Conservation (phyloP, 805 yeast genomes). For the Ogataea trehalophila region DNA sequence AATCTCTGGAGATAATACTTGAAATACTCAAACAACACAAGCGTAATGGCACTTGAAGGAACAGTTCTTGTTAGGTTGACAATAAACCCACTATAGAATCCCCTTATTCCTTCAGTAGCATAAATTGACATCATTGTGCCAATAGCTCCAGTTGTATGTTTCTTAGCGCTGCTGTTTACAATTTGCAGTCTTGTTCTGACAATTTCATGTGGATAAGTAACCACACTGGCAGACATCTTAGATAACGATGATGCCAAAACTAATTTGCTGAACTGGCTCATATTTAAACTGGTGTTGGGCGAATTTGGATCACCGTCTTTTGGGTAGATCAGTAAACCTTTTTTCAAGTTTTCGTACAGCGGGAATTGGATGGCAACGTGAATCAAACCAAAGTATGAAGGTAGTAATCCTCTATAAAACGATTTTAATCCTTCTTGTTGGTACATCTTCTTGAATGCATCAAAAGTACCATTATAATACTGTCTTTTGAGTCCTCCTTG, state of each 20-base stretch:
- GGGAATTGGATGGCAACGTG: conserved; percentile 98
- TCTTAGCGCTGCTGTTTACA: conserved; percentile 26
- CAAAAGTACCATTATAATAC: conserved; percentile 70
- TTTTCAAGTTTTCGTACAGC: conserved; percentile 77
- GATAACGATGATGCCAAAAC: conserved; percentile 71
- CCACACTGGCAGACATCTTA: conserved; percentile 81
- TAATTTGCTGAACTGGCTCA: conserved; percentile 34
- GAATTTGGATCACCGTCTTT: conserved; percentile 4
- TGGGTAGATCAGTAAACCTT: conserved; percentile 31
- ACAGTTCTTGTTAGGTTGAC: conserved; percentile 86
- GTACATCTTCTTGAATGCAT: conserved; percentile 80
- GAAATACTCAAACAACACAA: conserved; percentile 85
- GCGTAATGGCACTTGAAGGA: conserved; percentile 93
- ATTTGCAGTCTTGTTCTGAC: conserved; percentile 88
- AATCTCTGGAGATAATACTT: conserved; percentile 42
- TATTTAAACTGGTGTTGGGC: conserved; percentile 2
- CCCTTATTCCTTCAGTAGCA: conserved; percentile 66
- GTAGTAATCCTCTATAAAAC: conserved; percentile 85
- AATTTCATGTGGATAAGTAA: conserved; percentile 95
- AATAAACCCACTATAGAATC: conserved; percentile 85
- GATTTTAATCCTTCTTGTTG: conserved; percentile 71
- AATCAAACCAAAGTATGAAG: conserved; percentile 82
- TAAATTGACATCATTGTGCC: conserved; percentile 39
- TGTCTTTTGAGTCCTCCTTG: conserved; percentile 17
- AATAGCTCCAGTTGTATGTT: conserved; percentile 18